Base-by-base conservation (phyloP, 495 filamentous ascomycete genomes). In the Penicillium cinerascens region DNA sequence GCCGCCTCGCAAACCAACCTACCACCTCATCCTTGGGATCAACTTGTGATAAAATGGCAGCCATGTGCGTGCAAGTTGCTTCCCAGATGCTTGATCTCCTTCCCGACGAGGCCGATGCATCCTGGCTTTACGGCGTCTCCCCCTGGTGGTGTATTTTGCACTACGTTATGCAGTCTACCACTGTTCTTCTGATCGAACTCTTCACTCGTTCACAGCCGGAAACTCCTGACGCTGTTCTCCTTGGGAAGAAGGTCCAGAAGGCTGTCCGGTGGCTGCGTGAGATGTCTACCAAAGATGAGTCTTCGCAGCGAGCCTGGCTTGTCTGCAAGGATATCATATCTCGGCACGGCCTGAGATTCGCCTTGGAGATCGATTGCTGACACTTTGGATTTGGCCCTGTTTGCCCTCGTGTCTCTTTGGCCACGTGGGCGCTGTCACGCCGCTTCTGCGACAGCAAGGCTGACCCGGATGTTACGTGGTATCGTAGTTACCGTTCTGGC, bases 121-220 rank as follows among this genome's bases (percentile, higher is more conserved):
- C 37, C n/a, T 67, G 63, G 51, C 59, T 85, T 1, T 81, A 81
- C 44, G 55, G 64, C 9, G 58, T 73, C 6, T 60, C 70, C 1
- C 80, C 81, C 10, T 87, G 82, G 82, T 87, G 82, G 81, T 74
- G 68, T 44, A 60, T 82, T 9, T 63, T 86, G 10, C 84, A 87
- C 58, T 78, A 79, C 46, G 52, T 87, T 5, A 82, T 83, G 70
- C 80, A 85, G 63, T 77, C 81, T 1, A 67, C 70, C 1, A 77
- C 72, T 2, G 66, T 86, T 20, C 61, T 86, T 6, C 70, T 86
- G 54, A 64, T 84, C 6, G 78, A 85, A 52, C 65, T 82, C 17
- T 73, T 75, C 5, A 72, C 59, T 52, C 23, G 68, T 67, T 50
- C 77, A 72, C 54, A 66, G 67, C 37, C 73, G 61, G 18, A 55